Base-by-base conservation (phyloP, 2,329 filamentous ascomycete species). In the Fusarium falciforme region DNA sequence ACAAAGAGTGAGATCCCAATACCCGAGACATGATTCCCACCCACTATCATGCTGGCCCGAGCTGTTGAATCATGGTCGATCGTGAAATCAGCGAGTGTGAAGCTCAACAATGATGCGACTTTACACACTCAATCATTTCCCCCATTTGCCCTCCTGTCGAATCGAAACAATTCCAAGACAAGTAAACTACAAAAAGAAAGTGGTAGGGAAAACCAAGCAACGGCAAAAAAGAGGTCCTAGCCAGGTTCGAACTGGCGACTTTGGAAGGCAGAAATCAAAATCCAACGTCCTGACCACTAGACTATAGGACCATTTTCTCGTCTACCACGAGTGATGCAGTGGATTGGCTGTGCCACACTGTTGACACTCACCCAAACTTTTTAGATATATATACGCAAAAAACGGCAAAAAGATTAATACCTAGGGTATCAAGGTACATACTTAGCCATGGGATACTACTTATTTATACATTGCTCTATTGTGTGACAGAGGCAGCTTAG, bases 201-300 rank as follows among this genome's bases (percentile, higher is more conserved):
- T 14, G 0, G 3, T 14, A 4, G 4, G 2, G 2, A 16, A 44
- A 14, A 6, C 12, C 0, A 8, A 22, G 40, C 6, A 22, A 5
- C 2, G 25, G 10, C 27, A 59, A 59, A 38, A 59, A 22, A 29
- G 16, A 59, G 55, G 55, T 59, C 55, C 55, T 59, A 38, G 55
- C 55, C 33, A 59, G 55, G 55, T 59, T 38, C 55, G 33, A 59
- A 59, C 55, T 59, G 20, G 55, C 55, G 55, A 59, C 55, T 59
- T 38, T 25, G 33, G 55, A 59, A 59, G 22, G 6, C 11, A 10
- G 22, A 6, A 29, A 55, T 55, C 52, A 55, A 55, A 55, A 55
- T 55, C 52, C 52, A 22, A 55, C 52, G 52, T 57, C 52, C 52
- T 57, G 20, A 57, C 52, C 52, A 57, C 52, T 57, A 57, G 52